phyloP scores from a whole-genome alignment of 805 yeast species.

The Saccharomycopsis capsularis region DNA sequence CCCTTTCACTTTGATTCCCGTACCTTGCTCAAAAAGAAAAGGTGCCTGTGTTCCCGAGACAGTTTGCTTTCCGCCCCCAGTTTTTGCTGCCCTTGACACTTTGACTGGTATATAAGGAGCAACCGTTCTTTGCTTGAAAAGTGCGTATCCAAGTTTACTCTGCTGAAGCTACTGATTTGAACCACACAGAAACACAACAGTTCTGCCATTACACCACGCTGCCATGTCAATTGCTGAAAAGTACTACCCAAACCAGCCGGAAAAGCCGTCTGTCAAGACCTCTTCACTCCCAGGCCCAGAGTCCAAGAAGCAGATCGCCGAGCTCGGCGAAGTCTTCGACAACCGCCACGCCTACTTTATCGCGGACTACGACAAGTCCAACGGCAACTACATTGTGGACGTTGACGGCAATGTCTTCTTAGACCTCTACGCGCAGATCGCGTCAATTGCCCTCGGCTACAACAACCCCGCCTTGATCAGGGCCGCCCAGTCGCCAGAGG shows the following conservation, averaged over 20 bases:
- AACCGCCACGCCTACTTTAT: slow-evolving; percentile 56
- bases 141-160: not conserved
- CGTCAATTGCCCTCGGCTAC: slow-evolving; percentile 66
- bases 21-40: no score
- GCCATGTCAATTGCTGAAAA: slow-evolving; percentile 26
- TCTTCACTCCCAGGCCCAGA: slow-evolving; percentile 42
- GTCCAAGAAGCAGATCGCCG: slow-evolving; percentile 32
- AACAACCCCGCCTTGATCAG: slow-evolving; percentile 57
- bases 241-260: slow-evolving; percentile 44
- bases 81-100: not conserved
- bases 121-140: not conserved
- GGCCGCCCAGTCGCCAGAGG: slow-evolving; percentile 51
- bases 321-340: slow-evolving; percentile 46
- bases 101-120: not conserved
- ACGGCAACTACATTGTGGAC: slow-evolving; percentile 60
- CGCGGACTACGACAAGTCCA: slow-evolving; percentile 56
- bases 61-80: not conserved
- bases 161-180: not conserved
- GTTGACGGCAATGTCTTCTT: slow-evolving; percentile 56
- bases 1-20: no score
- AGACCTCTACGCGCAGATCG: slow-evolving; percentile 67
- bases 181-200: not conserved
- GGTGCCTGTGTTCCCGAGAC: no score
- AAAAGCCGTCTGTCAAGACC: slow-evolving; percentile 38
- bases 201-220: not conserved